Conservation (phyloP, 495 filamentous ascomycete genomes). For the Penicillium roqueforti region DNA sequence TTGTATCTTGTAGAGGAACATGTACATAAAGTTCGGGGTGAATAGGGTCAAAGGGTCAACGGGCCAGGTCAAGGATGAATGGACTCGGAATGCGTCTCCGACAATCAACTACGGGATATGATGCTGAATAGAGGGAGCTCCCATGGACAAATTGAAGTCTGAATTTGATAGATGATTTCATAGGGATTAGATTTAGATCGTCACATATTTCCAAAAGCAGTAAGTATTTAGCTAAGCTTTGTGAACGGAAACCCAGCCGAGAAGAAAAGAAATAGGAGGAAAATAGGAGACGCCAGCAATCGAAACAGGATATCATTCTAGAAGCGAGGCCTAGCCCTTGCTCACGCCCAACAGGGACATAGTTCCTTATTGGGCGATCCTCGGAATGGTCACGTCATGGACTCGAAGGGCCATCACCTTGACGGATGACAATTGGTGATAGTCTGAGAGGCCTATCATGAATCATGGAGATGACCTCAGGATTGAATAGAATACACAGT, state of each 20-base stretch:
- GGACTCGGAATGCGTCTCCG: slow-evolving; percentile 6
- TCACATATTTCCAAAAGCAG: not conserved
- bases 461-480: not conserved
- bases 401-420: slow-evolving; percentile 12
- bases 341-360: not conserved
- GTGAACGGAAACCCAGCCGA: not conserved
- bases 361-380: not conserved
- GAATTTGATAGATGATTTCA: not conserved
- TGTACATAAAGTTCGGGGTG: too few species aligned
- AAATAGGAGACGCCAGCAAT: not conserved
- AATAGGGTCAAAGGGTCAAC: too few species aligned
- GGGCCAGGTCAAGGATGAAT: too few species aligned
- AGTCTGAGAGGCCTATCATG: not conserved
- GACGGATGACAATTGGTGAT: not conserved
- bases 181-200: not conserved
- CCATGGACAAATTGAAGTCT: too few species aligned
- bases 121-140: not conserved
- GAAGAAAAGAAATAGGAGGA: not conserved
- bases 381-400: slow-evolving; percentile 24
- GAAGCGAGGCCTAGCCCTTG: not conserved
- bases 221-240: slow-evolving; percentile 5
- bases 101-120: not conserved
- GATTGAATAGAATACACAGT: too few species aligned
- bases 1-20: too few species aligned
- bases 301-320: not conserved